These are phyloP conservation scores for Alternaria hordeiaustralica DNA, from an alignment of 2,329 filamentous ascomycete species.

Conservation along the genomic window DNA sequence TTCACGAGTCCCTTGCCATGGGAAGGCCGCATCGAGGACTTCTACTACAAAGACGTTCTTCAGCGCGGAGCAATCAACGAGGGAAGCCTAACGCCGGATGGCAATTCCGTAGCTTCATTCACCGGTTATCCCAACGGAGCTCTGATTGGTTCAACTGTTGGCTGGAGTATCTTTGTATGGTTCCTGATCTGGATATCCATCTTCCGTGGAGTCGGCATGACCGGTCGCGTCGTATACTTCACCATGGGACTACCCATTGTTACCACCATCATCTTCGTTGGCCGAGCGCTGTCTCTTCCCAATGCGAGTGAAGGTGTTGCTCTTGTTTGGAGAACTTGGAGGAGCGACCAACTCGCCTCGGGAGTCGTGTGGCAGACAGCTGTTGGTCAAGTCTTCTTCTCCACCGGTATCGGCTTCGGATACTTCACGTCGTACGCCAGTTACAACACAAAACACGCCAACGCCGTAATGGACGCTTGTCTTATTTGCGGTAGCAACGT, in stretches of 20 bases:
- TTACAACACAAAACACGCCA: conserved; percentile 63
- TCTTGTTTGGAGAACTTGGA: conserved; percentile 58
- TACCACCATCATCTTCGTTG: conserved; percentile 63
- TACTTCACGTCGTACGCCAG: conserved; percentile 64
- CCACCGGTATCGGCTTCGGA: conserved; percentile 64
- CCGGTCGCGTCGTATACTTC: conserved; percentile 66
- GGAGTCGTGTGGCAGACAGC: conserved; percentile 66
- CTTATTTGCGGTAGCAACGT: conserved; percentile 63
- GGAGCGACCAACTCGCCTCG: conserved; percentile 57
- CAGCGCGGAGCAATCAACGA: conserved; percentile 54
- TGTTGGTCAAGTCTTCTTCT: conserved; percentile 66
- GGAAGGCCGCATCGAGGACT: conserved; percentile 59
- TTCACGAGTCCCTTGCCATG: conserved; percentile 64
- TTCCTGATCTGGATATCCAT: conserved; percentile 67
- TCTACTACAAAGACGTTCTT: conserved; percentile 59
- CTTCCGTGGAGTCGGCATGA: conserved; percentile 64
- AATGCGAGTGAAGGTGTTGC: conserved; percentile 62
- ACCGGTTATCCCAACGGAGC: conserved; percentile 56
- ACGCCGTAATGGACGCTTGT: conserved; percentile 65
- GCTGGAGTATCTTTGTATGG: conserved; percentile 65
- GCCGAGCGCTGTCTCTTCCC: conserved; percentile 60
- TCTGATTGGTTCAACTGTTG: conserved; percentile 63
- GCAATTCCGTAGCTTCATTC: conserved; percentile 52
- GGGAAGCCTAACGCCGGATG: conserved; percentile 43
- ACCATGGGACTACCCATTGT: conserved; percentile 67